Percentiles rank a stretch among this genome's conserved stretches.
These are phyloP conservation scores for Neospermospora avenae DNA, from an alignment of 2,329 filamentous ascomycete species.

Conservation along the genomic window DNA sequence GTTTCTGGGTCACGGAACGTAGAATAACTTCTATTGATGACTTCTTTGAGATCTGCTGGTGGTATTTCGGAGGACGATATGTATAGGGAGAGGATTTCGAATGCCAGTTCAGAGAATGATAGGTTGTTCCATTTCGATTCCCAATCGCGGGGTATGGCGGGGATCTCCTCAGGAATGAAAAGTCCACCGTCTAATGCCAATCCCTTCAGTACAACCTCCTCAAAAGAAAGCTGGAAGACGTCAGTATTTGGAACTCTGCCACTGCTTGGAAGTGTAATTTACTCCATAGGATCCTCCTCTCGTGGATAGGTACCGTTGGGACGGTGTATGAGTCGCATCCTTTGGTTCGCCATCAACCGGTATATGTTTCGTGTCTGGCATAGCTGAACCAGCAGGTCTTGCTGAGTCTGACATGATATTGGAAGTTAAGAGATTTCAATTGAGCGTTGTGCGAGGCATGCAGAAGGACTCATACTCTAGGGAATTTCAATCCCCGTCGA, in stretches of 20 bases:
- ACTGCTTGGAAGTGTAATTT: conserved; percentile 30
- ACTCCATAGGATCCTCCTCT: conserved; percentile 61
- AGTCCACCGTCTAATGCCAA: conserved; percentile 11
- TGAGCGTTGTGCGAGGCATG: not conserved
- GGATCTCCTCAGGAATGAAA: conserved; percentile 47
- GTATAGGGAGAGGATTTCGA: conserved; percentile 82
- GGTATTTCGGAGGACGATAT: conserved; percentile 84
- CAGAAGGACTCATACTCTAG: not conserved
- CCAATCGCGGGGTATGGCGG: conserved; percentile 63
- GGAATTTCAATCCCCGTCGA: not conserved
- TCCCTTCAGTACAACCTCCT: conserved; percentile 55
- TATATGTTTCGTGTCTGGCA: conserved; percentile 21
- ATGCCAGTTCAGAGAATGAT: conserved; percentile 77
- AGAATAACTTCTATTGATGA: conserved; percentile 81
- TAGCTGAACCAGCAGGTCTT: conserved; percentile 24
- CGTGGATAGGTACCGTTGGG: conserved; percentile 61
- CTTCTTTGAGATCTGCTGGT: conserved; percentile 70
- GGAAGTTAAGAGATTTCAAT: not conserved
- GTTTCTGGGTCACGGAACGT: conserved; percentile 81
- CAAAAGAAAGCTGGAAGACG: conserved; percentile 71
- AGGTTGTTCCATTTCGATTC: conserved; percentile 71
- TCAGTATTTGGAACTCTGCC: conserved; percentile 21
- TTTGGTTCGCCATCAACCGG: conserved; percentile 19
- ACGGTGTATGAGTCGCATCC: conserved; percentile 41
- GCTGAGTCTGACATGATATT: conserved; percentile 20